Evolutionary conservation across 345 rosid species (phyloP).

Genomic region (Anacardium occidentale): DNA sequence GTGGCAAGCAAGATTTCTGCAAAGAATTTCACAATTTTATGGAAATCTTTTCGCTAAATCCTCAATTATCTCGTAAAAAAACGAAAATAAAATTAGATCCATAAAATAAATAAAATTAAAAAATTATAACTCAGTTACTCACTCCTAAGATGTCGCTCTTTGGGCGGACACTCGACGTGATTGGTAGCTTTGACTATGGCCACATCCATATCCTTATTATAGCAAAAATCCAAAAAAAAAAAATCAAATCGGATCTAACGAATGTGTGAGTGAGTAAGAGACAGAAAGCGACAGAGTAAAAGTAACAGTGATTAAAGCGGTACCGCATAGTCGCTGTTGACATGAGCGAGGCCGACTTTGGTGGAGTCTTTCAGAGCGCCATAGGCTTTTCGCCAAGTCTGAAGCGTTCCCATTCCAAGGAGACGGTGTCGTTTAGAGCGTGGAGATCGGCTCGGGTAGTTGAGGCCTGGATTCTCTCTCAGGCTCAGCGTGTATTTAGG

Average conservation of each 20-base stretch:
- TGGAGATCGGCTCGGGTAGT: slow-evolving; percentile 26
- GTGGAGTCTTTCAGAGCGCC: slow-evolving; percentile 97
- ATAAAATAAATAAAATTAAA: neutral
- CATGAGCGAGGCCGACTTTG: slow-evolving; percentile 99
- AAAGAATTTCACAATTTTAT: neutral
- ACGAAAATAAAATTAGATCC: neutral
- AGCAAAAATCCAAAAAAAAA: slow-evolving; percentile 17
- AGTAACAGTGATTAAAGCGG: neutral
- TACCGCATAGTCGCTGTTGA: slow-evolving; percentile 97
- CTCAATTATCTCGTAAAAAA: neutral
- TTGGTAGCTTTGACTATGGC: slow-evolving; percentile 96
- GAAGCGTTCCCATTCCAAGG: slow-evolving; percentile 79
- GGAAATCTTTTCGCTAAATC: neutral
- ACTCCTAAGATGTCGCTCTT: slow-evolving; percentile 94
- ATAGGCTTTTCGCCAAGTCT: slow-evolving; percentile 92
- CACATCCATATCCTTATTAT: slow-evolving; percentile 85
- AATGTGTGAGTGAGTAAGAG: slow-evolving; percentile 1
- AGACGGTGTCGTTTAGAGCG: slow-evolving; percentile 27
- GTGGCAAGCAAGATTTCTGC: slow-evolving; percentile 77
- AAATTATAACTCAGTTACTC: slow-evolving; percentile 27
- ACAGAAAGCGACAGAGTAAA: neutral
- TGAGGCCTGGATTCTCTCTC: slow-evolving; percentile 20
- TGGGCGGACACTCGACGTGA: slow-evolving; percentile 97
- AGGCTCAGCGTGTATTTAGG: neutral
- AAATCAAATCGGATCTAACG: slow-evolving; percentile 9